These are phyloP conservation scores for Podaxis sp. DNA, from an alignment of 768 basidiomycete species.

Conservation along the genomic window DNA sequence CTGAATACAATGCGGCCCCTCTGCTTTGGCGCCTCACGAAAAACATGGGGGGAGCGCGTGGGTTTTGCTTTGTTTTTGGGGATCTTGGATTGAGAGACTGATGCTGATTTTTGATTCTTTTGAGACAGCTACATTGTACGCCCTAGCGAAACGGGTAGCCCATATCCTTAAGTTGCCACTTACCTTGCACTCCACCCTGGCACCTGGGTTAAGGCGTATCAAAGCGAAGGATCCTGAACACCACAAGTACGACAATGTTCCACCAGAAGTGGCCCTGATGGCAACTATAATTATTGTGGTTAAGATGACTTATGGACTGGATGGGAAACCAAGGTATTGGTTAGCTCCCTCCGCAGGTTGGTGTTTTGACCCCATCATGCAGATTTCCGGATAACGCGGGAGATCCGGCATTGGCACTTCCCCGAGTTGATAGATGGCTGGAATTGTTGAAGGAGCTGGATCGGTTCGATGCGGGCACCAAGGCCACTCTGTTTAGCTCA, in stretches of 20 bases:
- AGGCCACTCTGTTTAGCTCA: constrained; percentile 40
- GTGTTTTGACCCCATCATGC: constrained; percentile 16
- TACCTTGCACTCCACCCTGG: constrained; percentile 55
- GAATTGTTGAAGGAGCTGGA: constrained; percentile 35
- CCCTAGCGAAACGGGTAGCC: constrained; percentile 58
- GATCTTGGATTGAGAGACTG: neutral
- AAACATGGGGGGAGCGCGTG: constrained; percentile 72
- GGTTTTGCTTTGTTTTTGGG: constrained; percentile 28
- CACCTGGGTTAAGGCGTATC: constrained; percentile 34
- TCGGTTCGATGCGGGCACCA: constrained; percentile 27
- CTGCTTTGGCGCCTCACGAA: constrained; percentile 76
- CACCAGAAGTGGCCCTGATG: constrained; percentile 64
- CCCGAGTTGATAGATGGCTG: constrained; percentile 49
- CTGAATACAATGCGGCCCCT: constrained; percentile 74
- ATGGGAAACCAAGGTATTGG: constrained; percentile 57
- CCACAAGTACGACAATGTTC: constrained; percentile 61
- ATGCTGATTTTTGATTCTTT: neutral
- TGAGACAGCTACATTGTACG: constrained; percentile 60
- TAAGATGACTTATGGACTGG: constrained; percentile 85
- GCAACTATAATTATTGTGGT: constrained; percentile 65
- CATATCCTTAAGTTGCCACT: constrained; percentile 56
- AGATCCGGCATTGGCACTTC: constrained; percentile 65
- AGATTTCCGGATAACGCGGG: constrained; percentile 43
- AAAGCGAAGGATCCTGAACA: constrained; percentile 38
- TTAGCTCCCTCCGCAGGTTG: constrained; percentile 9